Conservation (phyloP, 495 filamentous ascomycete species). For the Neurospora sp. region DNA sequence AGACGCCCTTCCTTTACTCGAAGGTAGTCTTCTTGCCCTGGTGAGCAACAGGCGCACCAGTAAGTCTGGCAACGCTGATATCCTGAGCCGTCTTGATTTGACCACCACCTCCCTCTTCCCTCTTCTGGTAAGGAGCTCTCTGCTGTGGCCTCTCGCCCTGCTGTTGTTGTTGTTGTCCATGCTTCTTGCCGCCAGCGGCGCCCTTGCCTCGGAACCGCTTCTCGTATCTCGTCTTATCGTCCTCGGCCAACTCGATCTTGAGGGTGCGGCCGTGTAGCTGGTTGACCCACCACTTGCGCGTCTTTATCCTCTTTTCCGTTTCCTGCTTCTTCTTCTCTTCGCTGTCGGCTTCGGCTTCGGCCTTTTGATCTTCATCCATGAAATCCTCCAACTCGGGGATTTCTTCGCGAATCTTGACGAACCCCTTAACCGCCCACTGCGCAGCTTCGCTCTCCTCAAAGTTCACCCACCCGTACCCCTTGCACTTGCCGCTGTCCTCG, state of each 20-base stretch:
- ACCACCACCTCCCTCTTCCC: background rate
- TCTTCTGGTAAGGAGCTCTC: background rate
- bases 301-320: slow-evolving; percentile 42
- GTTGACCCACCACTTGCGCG: slow-evolving; percentile 73
- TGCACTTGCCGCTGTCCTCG: slow-evolving; percentile 94
- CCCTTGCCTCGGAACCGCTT: slow-evolving; percentile 78
- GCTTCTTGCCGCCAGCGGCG: slow-evolving; percentile 3
- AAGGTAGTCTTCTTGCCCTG: slow-evolving; percentile 79
- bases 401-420: slow-evolving; percentile 51
- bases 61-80: slow-evolving; percentile 42
- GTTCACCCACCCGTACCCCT: slow-evolving; percentile 90
- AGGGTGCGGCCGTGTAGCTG: slow-evolving; percentile 64
- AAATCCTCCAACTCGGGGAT: slow-evolving; percentile 46
- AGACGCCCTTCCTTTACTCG: slow-evolving; percentile 34
- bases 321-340: slow-evolving; percentile 9
- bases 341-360: slow-evolving; percentile 21
- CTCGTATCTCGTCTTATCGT: slow-evolving; percentile 73
- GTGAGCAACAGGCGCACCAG: slow-evolving; percentile 68
- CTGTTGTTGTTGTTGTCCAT: background rate
- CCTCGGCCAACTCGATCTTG: slow-evolving; percentile 89
- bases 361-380: slow-evolving; percentile 43
- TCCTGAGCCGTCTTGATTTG: slow-evolving; percentile 16
- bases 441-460: slow-evolving; percentile 72
- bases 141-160: background rate
- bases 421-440: slow-evolving; percentile 72